These are phyloP conservation scores for Globisporangium yorkense DNA, from an alignment of 352 stramenopile genomes.

Conservation along the genomic window DNA sequence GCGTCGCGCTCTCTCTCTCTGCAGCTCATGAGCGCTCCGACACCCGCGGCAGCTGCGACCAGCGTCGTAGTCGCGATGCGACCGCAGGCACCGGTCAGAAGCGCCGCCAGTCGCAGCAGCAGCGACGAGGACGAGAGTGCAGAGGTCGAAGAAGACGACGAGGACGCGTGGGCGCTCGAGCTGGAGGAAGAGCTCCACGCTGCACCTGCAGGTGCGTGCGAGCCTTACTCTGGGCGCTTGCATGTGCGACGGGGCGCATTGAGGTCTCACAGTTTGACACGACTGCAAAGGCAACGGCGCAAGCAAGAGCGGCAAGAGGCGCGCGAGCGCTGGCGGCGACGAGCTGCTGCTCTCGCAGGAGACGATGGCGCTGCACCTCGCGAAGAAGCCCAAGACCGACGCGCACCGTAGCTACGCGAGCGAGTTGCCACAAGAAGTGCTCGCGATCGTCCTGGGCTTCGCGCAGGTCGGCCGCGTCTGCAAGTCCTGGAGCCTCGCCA, in stretches of 20 bases:
- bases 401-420: constrained; percentile 20
- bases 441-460: constrained; percentile 65
- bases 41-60: too few species aligned
- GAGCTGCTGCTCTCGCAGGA: constrained; percentile 14
- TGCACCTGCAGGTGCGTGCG: constrained; percentile 22
- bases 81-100: not conserved
- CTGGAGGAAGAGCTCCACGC: constrained; percentile 62
- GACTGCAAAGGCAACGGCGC: constrained; percentile 1
- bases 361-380: constrained; percentile 14
- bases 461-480: constrained; percentile 69
- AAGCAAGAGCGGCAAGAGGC: not conserved
- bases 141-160: constrained; percentile 7
- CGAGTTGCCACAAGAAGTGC: constrained; percentile 65
- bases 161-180: constrained; percentile 56
- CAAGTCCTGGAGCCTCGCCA: constrained; percentile 77
- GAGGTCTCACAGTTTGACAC: not conserved
- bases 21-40: too few species aligned
- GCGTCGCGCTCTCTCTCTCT: too few species aligned
- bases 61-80: not conserved
- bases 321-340: not conserved
- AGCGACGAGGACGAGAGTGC: constrained; percentile 10
- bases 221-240: not conserved
- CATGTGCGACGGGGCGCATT: not conserved
- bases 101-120: not conserved
- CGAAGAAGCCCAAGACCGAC: not conserved